These are phyloP conservation scores for Naumovozyma baii DNA, from an alignment of 805 yeast genomes.

Conservation along the genomic window DNA sequence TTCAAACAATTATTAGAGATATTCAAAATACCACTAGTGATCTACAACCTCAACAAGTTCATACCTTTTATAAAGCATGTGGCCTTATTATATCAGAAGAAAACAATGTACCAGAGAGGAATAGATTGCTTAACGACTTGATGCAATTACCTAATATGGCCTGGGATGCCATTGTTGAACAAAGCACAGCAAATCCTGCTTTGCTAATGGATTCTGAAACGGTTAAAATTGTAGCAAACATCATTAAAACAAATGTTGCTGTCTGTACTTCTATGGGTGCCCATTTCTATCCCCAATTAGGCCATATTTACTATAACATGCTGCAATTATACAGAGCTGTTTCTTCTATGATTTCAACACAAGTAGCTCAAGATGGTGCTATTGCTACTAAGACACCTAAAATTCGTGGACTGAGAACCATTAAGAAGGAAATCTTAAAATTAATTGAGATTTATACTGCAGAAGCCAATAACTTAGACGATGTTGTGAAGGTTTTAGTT, in stretches of 20 bases:
- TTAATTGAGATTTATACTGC: constrained; percentile 81
- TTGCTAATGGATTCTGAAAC: constrained; percentile 70
- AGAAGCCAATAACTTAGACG: constrained; percentile 77
- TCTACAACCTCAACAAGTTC: constrained; percentile 93
- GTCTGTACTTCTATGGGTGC: constrained; percentile 94
- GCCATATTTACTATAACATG: constrained; percentile 80
- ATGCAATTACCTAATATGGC: constrained; percentile 92
- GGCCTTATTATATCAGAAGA: constrained; percentile 90
- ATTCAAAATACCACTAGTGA: constrained; percentile 84
- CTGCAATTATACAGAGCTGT: constrained; percentile 82
- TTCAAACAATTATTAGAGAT: constrained; percentile 76
- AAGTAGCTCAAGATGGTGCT: constrained; percentile 70
- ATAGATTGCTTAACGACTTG: constrained; percentile 60
- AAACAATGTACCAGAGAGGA: constrained; percentile 56
- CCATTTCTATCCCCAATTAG: constrained; percentile 80
- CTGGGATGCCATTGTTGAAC: constrained; percentile 81
- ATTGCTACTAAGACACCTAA: constrained; percentile 92
- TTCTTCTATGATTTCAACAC: constrained; percentile 70
- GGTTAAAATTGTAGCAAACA: constrained; percentile 85
- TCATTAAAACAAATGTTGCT: constrained; percentile 90
- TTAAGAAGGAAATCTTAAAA: constrained; percentile 86
- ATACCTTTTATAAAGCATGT: constrained; percentile 95
- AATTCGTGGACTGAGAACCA: constrained; percentile 90
- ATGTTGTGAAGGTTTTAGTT: constrained; percentile 71
- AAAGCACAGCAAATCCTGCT: constrained; percentile 76